Evolutionary conservation across 345 rosid genomes (phyloP), one percentile per base, ranked within the genome.

Genomic region (Angophora floribunda): DNA sequence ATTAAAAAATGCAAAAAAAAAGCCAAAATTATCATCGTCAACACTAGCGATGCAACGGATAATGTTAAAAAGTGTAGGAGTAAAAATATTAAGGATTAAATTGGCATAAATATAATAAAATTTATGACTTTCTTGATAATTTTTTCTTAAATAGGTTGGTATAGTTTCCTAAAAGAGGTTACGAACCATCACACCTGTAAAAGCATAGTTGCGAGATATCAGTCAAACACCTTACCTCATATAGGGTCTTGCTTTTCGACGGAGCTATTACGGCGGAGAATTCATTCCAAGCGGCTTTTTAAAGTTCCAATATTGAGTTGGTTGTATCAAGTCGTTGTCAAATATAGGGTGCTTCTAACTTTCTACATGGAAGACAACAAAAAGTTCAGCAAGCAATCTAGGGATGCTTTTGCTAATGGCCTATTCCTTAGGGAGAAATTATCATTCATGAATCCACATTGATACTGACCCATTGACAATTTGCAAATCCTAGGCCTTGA

Each of bases 41-140:
- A 55, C 1, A 2, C 22, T 55, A 22, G 61, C 6, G 6, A 55
- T 0, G 5, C 0, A 36, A 36, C 41, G 41, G 2, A 36, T 36
- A 36, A 36, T 22, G 28, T 1, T 2, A 0, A 55, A 0, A 55
- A 21, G 61, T 55, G 21, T 7, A 22, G 0, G 24, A 55, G 6
- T 55, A 9, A 22, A 55, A 55, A 55, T 1, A 55, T 55, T 9
- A 55, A 55, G 0, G 0, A 55, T 22, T 0, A 12, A 55, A 55
- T 55, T 22, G 21, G 10, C 8, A 21, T 55, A 55, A 55, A 0
- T 22, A 9, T 4, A 22, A 55, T 55, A 22, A 36, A 0, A 22
- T 55, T 55, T 22, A 55, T 55, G 13, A 22, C 0, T 1, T 55
- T 55, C 21, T 55, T 55, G 0, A 0, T 55, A 55, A 9, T 53